Evolutionary conservation across 306 rosid species (phyloP).

Genomic region (Gastrolobium bilobum): DNA sequence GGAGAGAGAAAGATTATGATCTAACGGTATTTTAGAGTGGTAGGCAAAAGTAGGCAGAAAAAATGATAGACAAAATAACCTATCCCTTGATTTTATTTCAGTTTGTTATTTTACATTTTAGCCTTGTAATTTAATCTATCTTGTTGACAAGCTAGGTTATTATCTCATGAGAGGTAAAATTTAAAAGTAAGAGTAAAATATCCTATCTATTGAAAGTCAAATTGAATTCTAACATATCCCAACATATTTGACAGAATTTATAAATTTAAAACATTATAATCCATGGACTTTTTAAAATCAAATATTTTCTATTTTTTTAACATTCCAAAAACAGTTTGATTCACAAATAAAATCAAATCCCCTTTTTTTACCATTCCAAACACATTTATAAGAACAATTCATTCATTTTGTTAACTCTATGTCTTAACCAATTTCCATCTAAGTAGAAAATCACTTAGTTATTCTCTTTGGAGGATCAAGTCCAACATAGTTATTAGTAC

Average conservation of each 20-base stretch:
- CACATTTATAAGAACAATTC: neutral
- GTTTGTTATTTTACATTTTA: neutral
- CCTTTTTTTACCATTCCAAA: neutral
- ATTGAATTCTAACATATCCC: neutral
- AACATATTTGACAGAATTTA: neutral
- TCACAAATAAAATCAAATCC: neutral
- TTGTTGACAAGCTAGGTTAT: neutral
- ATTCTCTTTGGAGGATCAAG: slow-evolving; percentile 28
- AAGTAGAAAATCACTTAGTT: slow-evolving; percentile 13
- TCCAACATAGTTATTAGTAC: slow-evolving; percentile 26
- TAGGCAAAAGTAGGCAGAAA: too few relatives aligned
- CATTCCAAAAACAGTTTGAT: neutral
- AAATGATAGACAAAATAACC: too few relatives aligned
- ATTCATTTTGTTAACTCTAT: slow-evolving; percentile 17
- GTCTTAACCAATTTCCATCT: slow-evolving; percentile 16
- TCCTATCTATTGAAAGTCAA: neutral
- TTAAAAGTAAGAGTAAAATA: neutral
- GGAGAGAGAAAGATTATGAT: too few relatives aligned
- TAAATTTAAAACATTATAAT: neutral
- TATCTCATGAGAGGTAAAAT: neutral
- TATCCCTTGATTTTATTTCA: slow-evolving; percentile 2
- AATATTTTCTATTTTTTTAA: slow-evolving; percentile 12
- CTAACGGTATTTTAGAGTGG: too few relatives aligned
- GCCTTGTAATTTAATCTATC: neutral
- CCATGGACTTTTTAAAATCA: neutral